phyloP scores from a whole-genome alignment of 371 early-diverging fungal genomes.

The Capillidium heterosporum region DNA sequence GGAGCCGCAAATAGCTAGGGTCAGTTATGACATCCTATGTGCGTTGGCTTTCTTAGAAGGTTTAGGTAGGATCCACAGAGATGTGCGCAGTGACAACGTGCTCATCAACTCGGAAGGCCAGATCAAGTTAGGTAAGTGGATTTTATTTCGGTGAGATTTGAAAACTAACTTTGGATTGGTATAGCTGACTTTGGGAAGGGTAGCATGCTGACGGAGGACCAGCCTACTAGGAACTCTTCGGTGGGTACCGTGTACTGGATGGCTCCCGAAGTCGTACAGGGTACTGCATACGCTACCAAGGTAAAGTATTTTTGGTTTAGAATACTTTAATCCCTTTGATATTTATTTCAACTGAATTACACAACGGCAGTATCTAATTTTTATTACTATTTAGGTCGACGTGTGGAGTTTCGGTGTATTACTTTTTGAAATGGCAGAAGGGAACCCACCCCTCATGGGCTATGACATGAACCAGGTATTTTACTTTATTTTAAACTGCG shows the following conservation, averaged over 20 bases:
- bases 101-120: constrained; percentile 46
- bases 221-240: constrained; percentile 42
- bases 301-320: too few relatives aligned
- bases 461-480: constrained; percentile 15
- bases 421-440: constrained; percentile 67
- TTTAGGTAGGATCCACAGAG: constrained; percentile 83
- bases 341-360: neutral
- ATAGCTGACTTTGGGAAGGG: constrained; percentile 55
- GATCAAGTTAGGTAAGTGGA: constrained; percentile 34
- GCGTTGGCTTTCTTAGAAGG: constrained; percentile 84
- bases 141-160: constrained; percentile 24
- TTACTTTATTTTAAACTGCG: too few relatives aligned
- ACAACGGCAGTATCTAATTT: neutral
- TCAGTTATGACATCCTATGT: constrained; percentile 58
- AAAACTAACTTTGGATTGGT: constrained; percentile 35
- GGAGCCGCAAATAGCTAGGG: constrained; percentile 39
- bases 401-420: constrained; percentile 77
- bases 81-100: constrained; percentile 74
- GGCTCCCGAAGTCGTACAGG: constrained; percentile 88
- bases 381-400: constrained; percentile 21
- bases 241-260: constrained; percentile 87
- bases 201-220: constrained; percentile 33
- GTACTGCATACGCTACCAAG: constrained; percentile 52
- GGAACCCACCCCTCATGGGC: constrained; percentile 53
- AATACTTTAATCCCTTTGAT: too few relatives aligned